These are phyloP conservation scores for Mycena polygramma DNA, from an alignment of 768 basidiomycete species.

Conservation along the genomic window DNA sequence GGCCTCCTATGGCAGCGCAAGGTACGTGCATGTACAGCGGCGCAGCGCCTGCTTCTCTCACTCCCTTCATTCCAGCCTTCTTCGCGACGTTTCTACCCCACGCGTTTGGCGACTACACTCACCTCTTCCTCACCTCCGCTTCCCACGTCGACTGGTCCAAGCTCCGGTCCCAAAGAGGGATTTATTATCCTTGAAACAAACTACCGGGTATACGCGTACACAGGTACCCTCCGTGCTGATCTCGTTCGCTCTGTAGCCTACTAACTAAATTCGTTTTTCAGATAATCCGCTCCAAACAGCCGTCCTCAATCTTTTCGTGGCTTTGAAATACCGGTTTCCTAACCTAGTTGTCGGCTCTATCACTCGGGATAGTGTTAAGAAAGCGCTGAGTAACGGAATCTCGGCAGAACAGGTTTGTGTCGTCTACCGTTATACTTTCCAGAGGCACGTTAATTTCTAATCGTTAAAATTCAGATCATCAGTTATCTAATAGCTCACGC, in stretches of 20 bases:
- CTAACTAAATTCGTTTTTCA: conserved; percentile 50
- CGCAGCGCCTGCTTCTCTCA: conserved; percentile 34
- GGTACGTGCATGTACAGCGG: conserved; percentile 56
- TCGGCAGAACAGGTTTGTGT: conserved; percentile 90
- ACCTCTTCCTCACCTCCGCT: conserved; percentile 91
- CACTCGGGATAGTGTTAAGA: conserved; percentile 95
- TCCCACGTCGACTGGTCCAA: conserved; percentile 71
- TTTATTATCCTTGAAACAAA: conserved; percentile 99
- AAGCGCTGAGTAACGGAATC: conserved; percentile 94
- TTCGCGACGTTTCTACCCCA: conserved; percentile 91
- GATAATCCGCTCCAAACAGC: conserved; percentile 97
- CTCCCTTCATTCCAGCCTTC: conserved; percentile 60
- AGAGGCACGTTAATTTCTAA: conserved; percentile 32
- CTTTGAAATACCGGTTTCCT: conserved; percentile 93
- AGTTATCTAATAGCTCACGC: conserved; percentile 95
- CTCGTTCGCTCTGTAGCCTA: conserved; percentile 42
- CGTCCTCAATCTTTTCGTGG: conserved; percentile 93
- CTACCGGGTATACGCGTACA: conserved; percentile 98
- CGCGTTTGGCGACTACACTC: conserved; percentile 92
- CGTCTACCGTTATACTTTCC: conserved; percentile 36
- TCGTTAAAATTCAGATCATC: conserved; percentile 77
- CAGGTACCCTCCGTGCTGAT: conserved; percentile 64
- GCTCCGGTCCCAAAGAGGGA: conserved; percentile 77
- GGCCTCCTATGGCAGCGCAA: conserved; percentile 92
- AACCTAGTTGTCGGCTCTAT: conserved; percentile 97